Evolutionary conservation across 441 rosid species (phyloP).

Genomic region (Dalechampia spathulata): DNA sequence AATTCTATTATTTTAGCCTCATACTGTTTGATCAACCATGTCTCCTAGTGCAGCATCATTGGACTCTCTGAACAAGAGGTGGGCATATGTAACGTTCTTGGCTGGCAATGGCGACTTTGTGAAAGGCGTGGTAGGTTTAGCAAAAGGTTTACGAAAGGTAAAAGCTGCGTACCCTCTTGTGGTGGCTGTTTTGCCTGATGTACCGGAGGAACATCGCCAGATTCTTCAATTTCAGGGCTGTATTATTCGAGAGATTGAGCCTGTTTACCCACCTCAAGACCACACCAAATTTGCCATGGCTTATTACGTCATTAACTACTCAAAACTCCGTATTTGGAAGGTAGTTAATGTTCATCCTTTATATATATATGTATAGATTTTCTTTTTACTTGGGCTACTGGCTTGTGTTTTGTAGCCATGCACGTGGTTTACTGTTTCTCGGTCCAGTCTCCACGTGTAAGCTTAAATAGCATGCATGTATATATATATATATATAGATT

Average conservation of each 20-base stretch:
- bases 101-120: slow-evolving; percentile 69
- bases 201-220: slow-evolving; percentile 63
- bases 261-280: slow-evolving; percentile 48
- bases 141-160: slow-evolving; percentile 62
- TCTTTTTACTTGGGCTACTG: too few relatives aligned
- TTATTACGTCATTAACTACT: slow-evolving; percentile 66
- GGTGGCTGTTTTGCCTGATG: slow-evolving; percentile 63
- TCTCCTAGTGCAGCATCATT: slow-evolving; percentile 1
- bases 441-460: slow-evolving; percentile 3
- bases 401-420: slow-evolving; percentile 1
- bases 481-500: too few relatives aligned
- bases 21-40: too few relatives aligned
- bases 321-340: slow-evolving; percentile 77
- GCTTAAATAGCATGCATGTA: neutral
- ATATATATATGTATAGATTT: too few relatives aligned
- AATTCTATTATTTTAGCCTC: too few relatives aligned
- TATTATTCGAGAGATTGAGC: slow-evolving; percentile 54
- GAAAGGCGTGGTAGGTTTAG: slow-evolving; percentile 74
- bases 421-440: neutral
- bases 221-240: slow-evolving; percentile 64
- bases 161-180: slow-evolving; percentile 56
- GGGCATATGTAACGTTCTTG: slow-evolving; percentile 60
- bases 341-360: too few relatives aligned
- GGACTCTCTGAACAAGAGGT: slow-evolving; percentile 22
- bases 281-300: slow-evolving; percentile 53